These are phyloP conservation scores for Starmerella powellii DNA, from an alignment of 805 yeast species.

Conservation along the genomic window DNA sequence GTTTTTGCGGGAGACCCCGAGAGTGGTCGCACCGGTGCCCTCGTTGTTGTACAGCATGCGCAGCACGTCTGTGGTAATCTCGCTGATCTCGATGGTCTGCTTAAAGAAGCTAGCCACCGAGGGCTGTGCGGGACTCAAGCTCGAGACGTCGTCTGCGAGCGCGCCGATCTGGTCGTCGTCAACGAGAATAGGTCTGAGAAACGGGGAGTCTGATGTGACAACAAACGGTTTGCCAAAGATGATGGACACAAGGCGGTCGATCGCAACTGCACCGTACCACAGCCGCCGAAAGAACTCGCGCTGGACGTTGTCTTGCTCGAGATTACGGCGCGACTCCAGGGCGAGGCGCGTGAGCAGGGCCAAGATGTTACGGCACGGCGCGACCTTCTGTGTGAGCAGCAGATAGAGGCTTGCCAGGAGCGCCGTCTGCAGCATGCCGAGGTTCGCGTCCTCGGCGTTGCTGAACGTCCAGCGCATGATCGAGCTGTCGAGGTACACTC, in stretches of 20 bases:
- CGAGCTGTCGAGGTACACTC: not conserved
- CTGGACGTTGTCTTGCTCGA: not conserved
- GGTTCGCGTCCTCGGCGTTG: not conserved
- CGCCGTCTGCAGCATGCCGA: not conserved
- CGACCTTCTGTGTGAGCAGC: not conserved
- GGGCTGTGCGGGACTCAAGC: too few relatives aligned
- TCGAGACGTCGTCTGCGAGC: not conserved
- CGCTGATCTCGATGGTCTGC: not conserved
- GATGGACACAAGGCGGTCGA: not conserved
- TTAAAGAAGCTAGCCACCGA: not conserved
- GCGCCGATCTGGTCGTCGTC: not conserved
- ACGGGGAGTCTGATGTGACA: not conserved
- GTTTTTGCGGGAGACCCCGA: not conserved
- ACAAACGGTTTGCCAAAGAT: not conserved
- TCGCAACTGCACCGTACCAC: not conserved
- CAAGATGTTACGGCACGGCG: not conserved
- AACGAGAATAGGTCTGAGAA: not conserved
- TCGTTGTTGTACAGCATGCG: not conserved
- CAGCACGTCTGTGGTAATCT: not conserved
- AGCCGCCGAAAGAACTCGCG: not conserved
- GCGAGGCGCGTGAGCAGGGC: not conserved
- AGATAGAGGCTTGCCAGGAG: not conserved
- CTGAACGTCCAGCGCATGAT: not conserved
- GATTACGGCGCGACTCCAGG: not conserved
- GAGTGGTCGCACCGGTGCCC: not conserved